Percentiles rank a stretch among this genome's conserved stretches.
Conservation (phyloP, 306 rosid genomes). For the Alnus glutinosa region DNA sequence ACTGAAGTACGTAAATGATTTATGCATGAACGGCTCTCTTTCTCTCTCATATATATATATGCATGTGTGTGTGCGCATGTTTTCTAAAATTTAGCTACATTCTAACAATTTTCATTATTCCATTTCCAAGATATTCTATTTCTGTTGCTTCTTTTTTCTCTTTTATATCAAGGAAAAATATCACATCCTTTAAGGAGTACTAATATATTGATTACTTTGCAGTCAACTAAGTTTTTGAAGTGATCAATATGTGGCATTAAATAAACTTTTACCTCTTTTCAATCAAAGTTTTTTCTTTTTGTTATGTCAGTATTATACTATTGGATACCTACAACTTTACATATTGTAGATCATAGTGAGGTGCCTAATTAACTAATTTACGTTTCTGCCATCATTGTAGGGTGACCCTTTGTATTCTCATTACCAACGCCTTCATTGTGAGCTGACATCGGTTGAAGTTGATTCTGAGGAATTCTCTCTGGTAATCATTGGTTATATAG, state of each 20-base stretch:
- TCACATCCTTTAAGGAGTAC: slow-evolving; percentile 5
- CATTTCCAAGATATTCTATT: slow-evolving; percentile 7
- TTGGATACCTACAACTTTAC: not conserved
- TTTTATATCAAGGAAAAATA: not conserved
- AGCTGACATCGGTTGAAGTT: slow-evolving; percentile 58
- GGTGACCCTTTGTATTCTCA: slow-evolving; percentile 75
- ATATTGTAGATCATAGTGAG: slow-evolving; percentile 13
- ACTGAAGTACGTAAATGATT: not conserved
- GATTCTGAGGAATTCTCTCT: slow-evolving; percentile 66
- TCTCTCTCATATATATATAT: not conserved
- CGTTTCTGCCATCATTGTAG: slow-evolving; percentile 42
- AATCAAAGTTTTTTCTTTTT: not conserved
- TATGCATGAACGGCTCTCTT: slow-evolving; percentile 12
- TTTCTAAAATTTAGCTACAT: slow-evolving; percentile 7
- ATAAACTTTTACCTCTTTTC: not conserved
- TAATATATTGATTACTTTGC: slow-evolving; percentile 14
- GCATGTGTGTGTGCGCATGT: too few species aligned
- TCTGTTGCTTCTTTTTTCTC: not conserved
- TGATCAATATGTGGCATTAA: not conserved
- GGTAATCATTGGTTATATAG: slow-evolving; percentile 45
- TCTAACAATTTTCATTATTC: slow-evolving; percentile 8
- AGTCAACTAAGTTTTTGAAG: slow-evolving; percentile 12
- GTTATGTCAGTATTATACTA: not conserved
- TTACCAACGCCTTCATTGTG: slow-evolving; percentile 77
- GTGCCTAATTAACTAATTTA: slow-evolving; percentile 15